phyloP scores from a whole-genome alignment of 192 early-diverging fungal species.

The Funneliformis mosseae region DNA sequence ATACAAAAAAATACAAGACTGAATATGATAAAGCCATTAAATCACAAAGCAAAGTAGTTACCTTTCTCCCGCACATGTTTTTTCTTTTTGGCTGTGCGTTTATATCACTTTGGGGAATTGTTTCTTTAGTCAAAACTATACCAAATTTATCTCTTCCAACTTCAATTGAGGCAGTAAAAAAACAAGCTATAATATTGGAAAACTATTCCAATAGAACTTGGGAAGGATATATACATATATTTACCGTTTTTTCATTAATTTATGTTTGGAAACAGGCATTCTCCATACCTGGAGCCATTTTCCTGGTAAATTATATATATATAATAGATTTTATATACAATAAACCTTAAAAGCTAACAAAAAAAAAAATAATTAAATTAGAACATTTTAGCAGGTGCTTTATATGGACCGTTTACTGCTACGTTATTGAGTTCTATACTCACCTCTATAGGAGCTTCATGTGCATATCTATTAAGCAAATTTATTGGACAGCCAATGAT shows the following conservation, averaged over 20 bases:
- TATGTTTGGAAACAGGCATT: slow-evolving; percentile 63
- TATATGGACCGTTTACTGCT: slow-evolving; percentile 45
- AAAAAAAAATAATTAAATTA: slow-evolving; percentile 20
- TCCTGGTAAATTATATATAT: slow-evolving; percentile 41
- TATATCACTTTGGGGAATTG: slow-evolving; percentile 37
- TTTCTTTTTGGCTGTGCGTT: slow-evolving; percentile 37
- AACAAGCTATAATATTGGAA: slow-evolving; percentile 49
- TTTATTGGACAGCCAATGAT: slow-evolving; percentile 44
- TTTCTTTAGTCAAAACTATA: slow-evolving; percentile 37
- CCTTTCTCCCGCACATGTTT: slow-evolving; percentile 39
- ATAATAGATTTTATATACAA: neutral
- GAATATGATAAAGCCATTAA: too few relatives aligned
- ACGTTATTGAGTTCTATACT: slow-evolving; percentile 42
- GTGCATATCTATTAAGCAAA: slow-evolving; percentile 46
- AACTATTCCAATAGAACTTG: slow-evolving; percentile 44
- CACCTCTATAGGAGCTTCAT: slow-evolving; percentile 41
- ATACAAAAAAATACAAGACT: too few relatives aligned
- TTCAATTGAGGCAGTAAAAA: slow-evolving; percentile 53
- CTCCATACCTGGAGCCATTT: slow-evolving; percentile 58
- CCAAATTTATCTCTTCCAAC: slow-evolving; percentile 49
- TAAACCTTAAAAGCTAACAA: neutral
- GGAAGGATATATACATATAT: slow-evolving; percentile 44
- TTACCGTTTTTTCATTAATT: slow-evolving; percentile 47
- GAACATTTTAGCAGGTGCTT: slow-evolving; percentile 47
- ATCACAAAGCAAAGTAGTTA: neutral